These are phyloP conservation scores for Botrytis cinerea DNA, from an alignment of 2,329 filamentous ascomycete genomes.

Conservation along the genomic window DNA sequence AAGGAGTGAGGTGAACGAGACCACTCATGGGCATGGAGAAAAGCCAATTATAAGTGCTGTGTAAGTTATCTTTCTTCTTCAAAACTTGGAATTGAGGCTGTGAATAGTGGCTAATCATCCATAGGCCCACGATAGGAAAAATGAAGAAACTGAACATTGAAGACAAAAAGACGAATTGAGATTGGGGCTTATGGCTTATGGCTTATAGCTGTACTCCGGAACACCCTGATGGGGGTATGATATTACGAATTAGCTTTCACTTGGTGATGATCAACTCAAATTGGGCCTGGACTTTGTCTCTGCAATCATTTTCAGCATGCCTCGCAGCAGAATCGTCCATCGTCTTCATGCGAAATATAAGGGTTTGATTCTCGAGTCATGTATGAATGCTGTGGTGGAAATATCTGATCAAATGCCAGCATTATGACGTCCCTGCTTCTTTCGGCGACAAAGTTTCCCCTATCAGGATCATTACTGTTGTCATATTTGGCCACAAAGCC, in stretches of 20 bases:
- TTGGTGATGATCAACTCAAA: background rate
- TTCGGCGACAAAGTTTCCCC: background rate
- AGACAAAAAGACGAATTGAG: background rate
- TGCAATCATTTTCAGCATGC: background rate
- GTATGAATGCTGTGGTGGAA: background rate
- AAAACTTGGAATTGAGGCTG: background rate
- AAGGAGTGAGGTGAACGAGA: constrained; percentile 39
- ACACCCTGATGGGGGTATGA: no score
- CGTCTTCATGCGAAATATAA: background rate
- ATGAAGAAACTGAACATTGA: background rate
- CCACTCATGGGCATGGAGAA: constrained; percentile 36
- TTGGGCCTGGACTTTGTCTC: background rate
- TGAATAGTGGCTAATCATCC: background rate
- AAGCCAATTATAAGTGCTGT: constrained; percentile 29
- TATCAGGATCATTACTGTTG: constrained; percentile 1
- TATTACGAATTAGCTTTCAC: background rate
- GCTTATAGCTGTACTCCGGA: background rate
- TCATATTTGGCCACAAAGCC: background rate
- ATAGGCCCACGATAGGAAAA: constrained; percentile 6
- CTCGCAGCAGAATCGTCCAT: background rate
- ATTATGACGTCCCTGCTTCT: background rate
- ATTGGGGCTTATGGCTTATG: background rate
- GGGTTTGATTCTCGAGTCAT: background rate
- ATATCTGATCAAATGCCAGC: background rate
- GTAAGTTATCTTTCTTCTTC: constrained; percentile 26